phyloP scores from a whole-genome alignment of 768 basidiomycete species.

The Phaeotremella fagi region DNA sequence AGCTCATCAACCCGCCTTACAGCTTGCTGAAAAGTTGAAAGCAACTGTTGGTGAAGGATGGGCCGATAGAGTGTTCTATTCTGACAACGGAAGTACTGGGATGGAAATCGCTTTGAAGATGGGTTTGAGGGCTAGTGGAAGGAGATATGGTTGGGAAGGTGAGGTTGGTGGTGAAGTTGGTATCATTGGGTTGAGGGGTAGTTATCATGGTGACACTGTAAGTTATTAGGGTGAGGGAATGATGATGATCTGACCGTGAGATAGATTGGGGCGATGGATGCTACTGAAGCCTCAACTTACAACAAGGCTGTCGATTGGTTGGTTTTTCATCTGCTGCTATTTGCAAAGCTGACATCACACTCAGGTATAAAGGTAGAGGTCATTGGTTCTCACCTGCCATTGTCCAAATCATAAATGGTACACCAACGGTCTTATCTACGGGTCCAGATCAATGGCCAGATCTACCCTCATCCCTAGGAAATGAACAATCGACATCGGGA shows the following conservation, averaged over 20 bases:
- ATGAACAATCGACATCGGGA: neutral
- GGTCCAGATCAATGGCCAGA: conserved; percentile 38
- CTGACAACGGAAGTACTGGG: conserved; percentile 90
- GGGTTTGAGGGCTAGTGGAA: conserved; percentile 64
- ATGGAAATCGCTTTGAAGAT: conserved; percentile 98
- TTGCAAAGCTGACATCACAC: neutral
- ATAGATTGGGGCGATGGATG: conserved; percentile 88
- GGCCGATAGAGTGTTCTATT: conserved; percentile 87
- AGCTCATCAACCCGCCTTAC: conserved; percentile 76
- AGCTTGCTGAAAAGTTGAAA: conserved; percentile 73
- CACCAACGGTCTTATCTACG: conserved; percentile 40
- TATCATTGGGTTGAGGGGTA: conserved; percentile 79
- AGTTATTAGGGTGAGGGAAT: conserved; percentile 9
- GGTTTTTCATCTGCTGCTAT: neutral
- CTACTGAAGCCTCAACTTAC: conserved; percentile 77
- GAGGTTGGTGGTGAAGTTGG: conserved; percentile 55
- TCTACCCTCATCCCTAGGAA: conserved; percentile 13
- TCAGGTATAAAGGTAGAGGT: conserved; percentile 71
- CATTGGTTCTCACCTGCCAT: conserved; percentile 90
- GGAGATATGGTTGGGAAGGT: conserved; percentile 45
- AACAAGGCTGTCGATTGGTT: conserved; percentile 76
- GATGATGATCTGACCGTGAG: neutral
- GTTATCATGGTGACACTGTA: conserved; percentile 90
- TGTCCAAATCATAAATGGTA: conserved; percentile 63
- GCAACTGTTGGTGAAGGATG: conserved; percentile 72